A percentile compares a stretch with the other conserved stretches of the same genome.
phyloP scores from a whole-genome alignment of 805 yeast genomes.

The Suhomyces sp. region DNA sequence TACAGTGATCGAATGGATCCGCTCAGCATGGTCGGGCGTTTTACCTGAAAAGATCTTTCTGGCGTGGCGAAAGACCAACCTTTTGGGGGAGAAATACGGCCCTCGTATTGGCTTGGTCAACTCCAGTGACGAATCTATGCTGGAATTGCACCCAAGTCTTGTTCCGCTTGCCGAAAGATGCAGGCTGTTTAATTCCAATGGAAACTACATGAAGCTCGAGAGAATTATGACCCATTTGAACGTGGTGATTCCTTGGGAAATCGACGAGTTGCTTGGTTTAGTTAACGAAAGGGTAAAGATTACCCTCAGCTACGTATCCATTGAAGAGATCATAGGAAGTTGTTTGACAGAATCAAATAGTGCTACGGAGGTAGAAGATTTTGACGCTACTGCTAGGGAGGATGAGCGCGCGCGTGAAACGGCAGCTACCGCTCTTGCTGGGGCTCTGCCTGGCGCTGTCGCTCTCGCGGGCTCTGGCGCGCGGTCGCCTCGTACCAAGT shows the following conservation, averaged over 20 bases:
- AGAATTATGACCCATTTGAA: slow-evolving; percentile 46
- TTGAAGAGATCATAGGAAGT: slow-evolving; percentile 59
- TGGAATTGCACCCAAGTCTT: slow-evolving; percentile 5
- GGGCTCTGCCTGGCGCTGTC: not conserved
- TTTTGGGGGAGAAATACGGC: slow-evolving; percentile 21
- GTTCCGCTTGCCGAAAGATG: slow-evolving; percentile 9
- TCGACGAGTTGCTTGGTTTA: slow-evolving; percentile 51
- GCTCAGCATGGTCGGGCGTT: slow-evolving; percentile 52
- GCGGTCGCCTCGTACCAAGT: not conserved
- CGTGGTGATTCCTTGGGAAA: slow-evolving; percentile 57
- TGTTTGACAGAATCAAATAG: slow-evolving; percentile 45
- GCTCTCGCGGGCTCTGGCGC: not conserved
- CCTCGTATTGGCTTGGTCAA: not conserved
- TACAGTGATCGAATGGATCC: slow-evolving; percentile 57
- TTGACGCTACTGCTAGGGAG: not conserved
- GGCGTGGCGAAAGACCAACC: slow-evolving; percentile 36
- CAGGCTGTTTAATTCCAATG: slow-evolving; percentile 16
- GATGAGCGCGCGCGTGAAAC: not conserved
- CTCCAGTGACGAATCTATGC: not conserved
- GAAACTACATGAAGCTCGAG: slow-evolving; percentile 41
- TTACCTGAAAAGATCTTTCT: slow-evolving; percentile 28
- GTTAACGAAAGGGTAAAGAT: slow-evolving; percentile 43
- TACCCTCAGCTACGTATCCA: slow-evolving; percentile 49
- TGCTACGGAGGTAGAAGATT: not conserved
- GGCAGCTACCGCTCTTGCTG: not conserved